These are phyloP conservation scores for Colletotrichum gigasporum DNA, from an alignment of 2,329 filamentous ascomycete species.

Conservation along the genomic window DNA sequence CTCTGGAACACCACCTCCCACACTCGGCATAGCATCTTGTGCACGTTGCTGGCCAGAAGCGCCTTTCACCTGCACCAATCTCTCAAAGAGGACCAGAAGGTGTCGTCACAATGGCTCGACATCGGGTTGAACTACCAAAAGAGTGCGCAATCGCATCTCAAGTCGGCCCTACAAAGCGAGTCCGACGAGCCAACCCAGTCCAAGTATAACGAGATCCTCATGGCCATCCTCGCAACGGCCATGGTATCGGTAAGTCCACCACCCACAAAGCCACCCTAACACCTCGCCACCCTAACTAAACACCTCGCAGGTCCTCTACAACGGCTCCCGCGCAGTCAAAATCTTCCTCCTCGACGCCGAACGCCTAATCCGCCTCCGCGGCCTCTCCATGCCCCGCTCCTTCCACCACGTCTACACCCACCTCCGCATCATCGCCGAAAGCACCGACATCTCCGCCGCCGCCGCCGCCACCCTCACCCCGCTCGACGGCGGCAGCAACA, in stretches of 20 bases:
- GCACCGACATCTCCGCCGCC: slow-evolving; percentile 34
- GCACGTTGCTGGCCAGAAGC: slow-evolving; percentile 50
- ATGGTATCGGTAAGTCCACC: slow-evolving; percentile 32
- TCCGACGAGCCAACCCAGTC: slow-evolving; percentile 43
- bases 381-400: slow-evolving; percentile 48
- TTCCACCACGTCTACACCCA: slow-evolving; percentile 58
- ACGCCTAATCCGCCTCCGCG: slow-evolving; percentile 50
- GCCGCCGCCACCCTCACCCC: background rate
- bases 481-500: no score
- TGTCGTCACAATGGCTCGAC: slow-evolving; percentile 39
- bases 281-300: background rate
- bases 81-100: background rate
- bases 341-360: slow-evolving; percentile 51
- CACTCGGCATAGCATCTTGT: slow-evolving; percentile 48
- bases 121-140: slow-evolving; percentile 41
- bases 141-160: slow-evolving; percentile 42
- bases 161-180: slow-evolving; percentile 45
- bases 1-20: slow-evolving; percentile 50
- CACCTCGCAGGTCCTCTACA: slow-evolving; percentile 3
- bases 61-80: slow-evolving; percentile 49
- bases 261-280: no score
- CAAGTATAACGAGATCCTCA: slow-evolving; percentile 55
- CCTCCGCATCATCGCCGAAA: slow-evolving; percentile 55
- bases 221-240: slow-evolving; percentile 49
- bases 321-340: slow-evolving; percentile 22